A percentile compares a stretch with the other conserved stretches of the same genome.
These are phyloP conservation scores for Blastobotrys attinorum DNA, from an alignment of 805 yeast species.

Conservation along the genomic window DNA sequence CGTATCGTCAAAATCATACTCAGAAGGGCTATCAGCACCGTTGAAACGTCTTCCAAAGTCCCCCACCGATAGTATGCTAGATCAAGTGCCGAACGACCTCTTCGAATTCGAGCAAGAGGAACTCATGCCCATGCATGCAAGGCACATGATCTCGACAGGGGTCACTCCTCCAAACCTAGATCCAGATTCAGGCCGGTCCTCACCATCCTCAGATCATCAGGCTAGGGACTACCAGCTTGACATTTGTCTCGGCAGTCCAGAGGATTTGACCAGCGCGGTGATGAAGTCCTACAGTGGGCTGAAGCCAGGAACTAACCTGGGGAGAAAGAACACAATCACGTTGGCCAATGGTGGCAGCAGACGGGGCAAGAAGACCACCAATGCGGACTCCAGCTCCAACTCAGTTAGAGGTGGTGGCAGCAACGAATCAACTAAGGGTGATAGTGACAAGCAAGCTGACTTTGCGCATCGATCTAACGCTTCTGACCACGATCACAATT, in stretches of 20 bases:
- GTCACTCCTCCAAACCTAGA: not conserved
- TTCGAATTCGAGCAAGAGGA: not conserved
- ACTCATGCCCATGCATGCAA: too few relatives aligned
- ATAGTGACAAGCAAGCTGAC: not conserved
- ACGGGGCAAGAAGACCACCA: not conserved
- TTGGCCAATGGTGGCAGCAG: conserved; percentile 5
- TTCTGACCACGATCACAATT: too few relatives aligned
- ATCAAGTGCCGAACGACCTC: too few relatives aligned
- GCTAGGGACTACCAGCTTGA: not conserved
- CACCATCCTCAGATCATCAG: not conserved
- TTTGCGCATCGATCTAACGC: too few relatives aligned
- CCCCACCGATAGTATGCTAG: too few relatives aligned
- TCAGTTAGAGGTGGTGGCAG: not conserved
- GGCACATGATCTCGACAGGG: not conserved
- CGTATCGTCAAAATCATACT: not conserved
- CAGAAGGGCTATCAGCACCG: too few relatives aligned
- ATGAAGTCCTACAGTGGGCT: not conserved
- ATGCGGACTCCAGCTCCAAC: conserved; percentile 4
- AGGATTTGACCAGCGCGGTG: not conserved
- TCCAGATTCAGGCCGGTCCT: too few relatives aligned
- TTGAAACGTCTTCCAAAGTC: too few relatives aligned
- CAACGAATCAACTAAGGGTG: not conserved
- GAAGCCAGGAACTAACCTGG: conserved; percentile 6
- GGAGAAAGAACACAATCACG: conserved; percentile 16
- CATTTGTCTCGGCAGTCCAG: not conserved